Conservation (phyloP, 768 basidiomycete species). For the Lentinus tigrinus region DNA sequence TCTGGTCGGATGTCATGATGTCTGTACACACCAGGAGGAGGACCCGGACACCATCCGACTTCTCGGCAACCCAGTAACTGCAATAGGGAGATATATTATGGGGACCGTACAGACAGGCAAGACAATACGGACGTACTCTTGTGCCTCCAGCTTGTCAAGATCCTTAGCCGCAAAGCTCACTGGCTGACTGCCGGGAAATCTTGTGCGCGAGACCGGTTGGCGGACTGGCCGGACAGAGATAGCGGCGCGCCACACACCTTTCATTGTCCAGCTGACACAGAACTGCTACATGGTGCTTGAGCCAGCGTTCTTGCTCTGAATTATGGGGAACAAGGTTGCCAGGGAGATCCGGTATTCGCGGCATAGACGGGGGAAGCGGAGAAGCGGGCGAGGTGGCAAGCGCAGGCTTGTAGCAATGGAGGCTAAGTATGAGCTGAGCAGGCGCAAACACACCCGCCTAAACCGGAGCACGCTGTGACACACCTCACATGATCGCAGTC, state of each 20-base stretch:
- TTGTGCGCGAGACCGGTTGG: constrained; percentile 27
- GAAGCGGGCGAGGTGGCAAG: neutral
- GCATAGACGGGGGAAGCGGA: constrained; percentile 34
- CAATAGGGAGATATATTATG: neutral
- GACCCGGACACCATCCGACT: constrained; percentile 93
- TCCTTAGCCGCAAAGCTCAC: constrained; percentile 80
- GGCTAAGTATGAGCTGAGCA: neutral
- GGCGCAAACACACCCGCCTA: constrained; percentile 1
- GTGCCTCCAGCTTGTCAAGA: constrained; percentile 71
- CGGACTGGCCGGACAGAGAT: neutral
- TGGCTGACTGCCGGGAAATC: constrained; percentile 96
- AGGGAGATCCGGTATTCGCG: constrained; percentile 70
- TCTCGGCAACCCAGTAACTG: constrained; percentile 99
- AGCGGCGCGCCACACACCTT: constrained; percentile 43
- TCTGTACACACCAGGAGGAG: constrained; percentile 76
- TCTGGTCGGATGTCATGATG: constrained; percentile 48
- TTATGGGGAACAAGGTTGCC: constrained; percentile 52
- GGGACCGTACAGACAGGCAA: neutral
- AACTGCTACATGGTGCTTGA: constrained; percentile 59
- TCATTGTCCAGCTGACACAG: constrained; percentile 66
- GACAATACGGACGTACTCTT: constrained; percentile 60
- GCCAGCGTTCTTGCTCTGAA: constrained; percentile 64
- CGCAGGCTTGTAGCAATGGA: neutral
- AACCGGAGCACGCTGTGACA: constrained; percentile 14
- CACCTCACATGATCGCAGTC: constrained; percentile 1